Evolutionary conservation across 1,139 yeast genomes (phyloP), one percentile per base, ranked within the genome.

Genomic region (Meyerozyma athensensis): DNA sequence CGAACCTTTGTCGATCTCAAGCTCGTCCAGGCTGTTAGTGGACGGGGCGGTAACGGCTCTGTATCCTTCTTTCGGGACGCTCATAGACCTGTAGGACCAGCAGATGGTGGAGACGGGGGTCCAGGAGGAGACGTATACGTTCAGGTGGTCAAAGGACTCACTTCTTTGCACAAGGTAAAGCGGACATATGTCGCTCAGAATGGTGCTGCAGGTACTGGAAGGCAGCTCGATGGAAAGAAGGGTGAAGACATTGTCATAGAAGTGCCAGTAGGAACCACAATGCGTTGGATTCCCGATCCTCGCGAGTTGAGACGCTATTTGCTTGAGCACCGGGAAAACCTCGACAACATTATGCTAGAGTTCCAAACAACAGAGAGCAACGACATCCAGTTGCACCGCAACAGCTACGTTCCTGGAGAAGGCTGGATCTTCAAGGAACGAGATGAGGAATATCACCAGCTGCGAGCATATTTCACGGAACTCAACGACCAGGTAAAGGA

Each of bases 91-190:
- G 71, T 74, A 14, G 98, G 98, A 0, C 97, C 98, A 0, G 95
- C 98, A 0, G 96, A 90, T 58, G 98, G 98, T 18, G 98, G 98
- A 12, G 97, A 92, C 59, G 98, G 98, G 18, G 98, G 98, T 5
- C 67, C 72, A 43, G 98, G 98, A 9, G 98, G 98, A 2, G 74
- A 84, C 39, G 74, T 92, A 3, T 90, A 82, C 54, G 74, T 92
- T 4, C 86, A 81, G 54, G 96, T 95, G 2, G 81, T 82, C 2
- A 39, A 47, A 39, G 86, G 84, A 12, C 52, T 82, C 38, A 75
- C 81, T 26, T 80, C 92, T 1, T 61, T 92, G 42, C 90, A 87
- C 50, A 77, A 79, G 46, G 54, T 92, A 18, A 75, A 75, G 44
- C 74, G 81, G 33, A 72, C 74, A 9, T 87, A 87, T 58, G 67